Percentiles rank a stretch among this genome's conserved stretches.
These are phyloP conservation scores for Endoconidiophora polonica DNA, from an alignment of 2,329 filamentous ascomycete species.

Conservation along the genomic window DNA sequence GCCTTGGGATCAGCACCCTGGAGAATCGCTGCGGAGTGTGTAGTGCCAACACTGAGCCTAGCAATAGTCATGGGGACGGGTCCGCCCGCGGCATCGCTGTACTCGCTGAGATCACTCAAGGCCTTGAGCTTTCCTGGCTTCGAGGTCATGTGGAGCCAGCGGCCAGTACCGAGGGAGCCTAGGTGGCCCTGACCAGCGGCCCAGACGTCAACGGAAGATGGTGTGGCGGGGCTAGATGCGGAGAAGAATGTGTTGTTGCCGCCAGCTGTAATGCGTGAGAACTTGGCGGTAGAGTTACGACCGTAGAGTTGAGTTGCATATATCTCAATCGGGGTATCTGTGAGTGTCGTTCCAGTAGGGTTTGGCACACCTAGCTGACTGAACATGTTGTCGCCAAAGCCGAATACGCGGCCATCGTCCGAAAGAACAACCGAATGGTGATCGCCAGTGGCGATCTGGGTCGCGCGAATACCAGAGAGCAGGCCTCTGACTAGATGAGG, in stretches of 20 bases:
- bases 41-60: conserved; percentile 56
- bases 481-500: conserved; percentile 63
- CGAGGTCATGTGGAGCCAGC: conserved; percentile 74
- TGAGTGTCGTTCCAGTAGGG: conserved; percentile 38
- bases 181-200: conserved; percentile 73
- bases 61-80: conserved; percentile 64
- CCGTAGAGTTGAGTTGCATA: conserved; percentile 5
- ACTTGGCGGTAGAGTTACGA: conserved; percentile 2
- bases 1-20: conserved; percentile 49
- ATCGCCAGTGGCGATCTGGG: conserved; percentile 67
- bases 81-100: conserved; percentile 52
- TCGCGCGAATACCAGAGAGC: conserved; percentile 53
- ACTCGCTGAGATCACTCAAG: conserved; percentile 73
- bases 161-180: conserved; percentile 68
- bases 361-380: conserved; percentile 80
- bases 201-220: conserved; percentile 61
- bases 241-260: conserved; percentile 78
- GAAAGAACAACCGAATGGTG: conserved; percentile 71
- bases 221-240: conserved; percentile 30
- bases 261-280: conserved; percentile 51
- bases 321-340: conserved; percentile 1
- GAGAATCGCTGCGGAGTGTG: conserved; percentile 71
- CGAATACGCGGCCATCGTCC: conserved; percentile 58
- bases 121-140: conserved; percentile 65
- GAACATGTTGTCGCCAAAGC: conserved; percentile 78